A percentile compares a stretch with the other conserved stretches of the same genome.
Evolutionary conservation across 2,329 filamentous ascomycete species (phyloP).

Genomic region (Fonsecaea pugnacius): DNA sequence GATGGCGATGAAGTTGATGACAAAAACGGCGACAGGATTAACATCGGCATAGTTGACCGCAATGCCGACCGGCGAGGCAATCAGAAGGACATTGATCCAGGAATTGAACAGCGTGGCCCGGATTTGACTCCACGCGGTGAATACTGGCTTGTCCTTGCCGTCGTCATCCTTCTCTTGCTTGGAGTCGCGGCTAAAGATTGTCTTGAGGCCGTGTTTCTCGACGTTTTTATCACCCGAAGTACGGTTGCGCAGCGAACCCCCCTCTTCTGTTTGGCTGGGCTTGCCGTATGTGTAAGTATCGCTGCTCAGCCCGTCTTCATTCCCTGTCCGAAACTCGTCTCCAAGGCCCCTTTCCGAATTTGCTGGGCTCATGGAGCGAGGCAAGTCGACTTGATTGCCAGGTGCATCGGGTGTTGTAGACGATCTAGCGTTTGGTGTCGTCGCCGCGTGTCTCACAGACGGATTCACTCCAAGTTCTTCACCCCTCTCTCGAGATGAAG

Average conservation of each 20-base stretch:
- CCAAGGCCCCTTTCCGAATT: constrained; percentile 13
- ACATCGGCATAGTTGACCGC: constrained; percentile 69
- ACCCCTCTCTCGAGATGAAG: constrained; percentile 12
- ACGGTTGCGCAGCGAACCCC: constrained; percentile 23
- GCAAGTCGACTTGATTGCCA: constrained; percentile 25
- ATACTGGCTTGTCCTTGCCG: constrained; percentile 42
- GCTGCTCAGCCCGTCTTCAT: constrained; percentile 19
- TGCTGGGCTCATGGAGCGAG: constrained; percentile 26
- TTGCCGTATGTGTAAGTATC: constrained; percentile 24
- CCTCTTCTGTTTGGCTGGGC: constrained; percentile 13
- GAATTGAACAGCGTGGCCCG: constrained; percentile 77
- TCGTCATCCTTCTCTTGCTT: constrained; percentile 28
- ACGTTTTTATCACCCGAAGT: constrained; percentile 4
- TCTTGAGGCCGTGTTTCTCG: constrained; percentile 27
- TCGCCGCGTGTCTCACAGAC: constrained; percentile 21
- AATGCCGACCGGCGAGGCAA: constrained; percentile 54
- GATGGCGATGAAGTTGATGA: constrained; percentile 92
- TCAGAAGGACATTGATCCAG: constrained; percentile 81
- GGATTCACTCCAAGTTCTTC: constrained; percentile 17
- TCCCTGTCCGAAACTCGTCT: constrained; percentile 15
- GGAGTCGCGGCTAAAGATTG: constrained; percentile 16
- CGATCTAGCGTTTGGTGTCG: constrained; percentile 25
- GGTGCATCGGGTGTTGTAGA: constrained; percentile 14
- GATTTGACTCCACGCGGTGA: constrained; percentile 68
- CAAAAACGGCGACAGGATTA: constrained; percentile 70